A percentile compares a stretch with the other conserved stretches of the same genome.
These are phyloP conservation scores for Huiozyma sinensis DNA, from an alignment of 805 yeast genomes.

Conservation along the genomic window DNA sequence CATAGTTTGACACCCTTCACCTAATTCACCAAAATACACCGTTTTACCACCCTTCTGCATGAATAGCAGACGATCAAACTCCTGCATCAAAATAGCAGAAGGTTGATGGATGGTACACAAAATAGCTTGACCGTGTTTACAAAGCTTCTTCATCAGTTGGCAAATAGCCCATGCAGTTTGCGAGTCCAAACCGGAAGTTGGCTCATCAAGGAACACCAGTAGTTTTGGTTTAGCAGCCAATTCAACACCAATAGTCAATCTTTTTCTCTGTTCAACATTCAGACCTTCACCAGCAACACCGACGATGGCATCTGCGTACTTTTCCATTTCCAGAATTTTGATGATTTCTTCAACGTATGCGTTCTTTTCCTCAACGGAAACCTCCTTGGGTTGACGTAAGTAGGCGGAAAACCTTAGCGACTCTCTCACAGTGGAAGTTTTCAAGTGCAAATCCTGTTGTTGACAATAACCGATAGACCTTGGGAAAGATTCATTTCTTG, in stretches of 20 bases:
- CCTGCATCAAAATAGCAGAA: constrained; percentile 66
- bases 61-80: constrained; percentile 66
- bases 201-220: constrained; percentile 53
- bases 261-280: constrained; percentile 53
- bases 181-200: constrained; percentile 60
- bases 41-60: constrained; percentile 64
- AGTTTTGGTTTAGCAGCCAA: constrained; percentile 55
- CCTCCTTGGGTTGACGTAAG: constrained; percentile 50
- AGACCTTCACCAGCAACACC: constrained; percentile 68
- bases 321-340: constrained; percentile 50
- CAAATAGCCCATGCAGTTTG: constrained; percentile 61
- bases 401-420: constrained; percentile 58
- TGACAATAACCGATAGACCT: constrained; percentile 65
- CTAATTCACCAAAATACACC: constrained; percentile 63
- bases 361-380: constrained; percentile 45
- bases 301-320: constrained; percentile 61
- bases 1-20: constrained; percentile 45
- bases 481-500: constrained; percentile 48
- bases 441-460: constrained; percentile 65
- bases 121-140: constrained; percentile 53
- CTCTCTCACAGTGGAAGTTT: constrained; percentile 60
- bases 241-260: constrained; percentile 57
- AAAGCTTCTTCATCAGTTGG: constrained; percentile 48
- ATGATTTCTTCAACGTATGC: constrained; percentile 58
- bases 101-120: constrained; percentile 80